Conservation (phyloP, 768 basidiomycete genomes). For the Candolleomyces eurysporus region DNA sequence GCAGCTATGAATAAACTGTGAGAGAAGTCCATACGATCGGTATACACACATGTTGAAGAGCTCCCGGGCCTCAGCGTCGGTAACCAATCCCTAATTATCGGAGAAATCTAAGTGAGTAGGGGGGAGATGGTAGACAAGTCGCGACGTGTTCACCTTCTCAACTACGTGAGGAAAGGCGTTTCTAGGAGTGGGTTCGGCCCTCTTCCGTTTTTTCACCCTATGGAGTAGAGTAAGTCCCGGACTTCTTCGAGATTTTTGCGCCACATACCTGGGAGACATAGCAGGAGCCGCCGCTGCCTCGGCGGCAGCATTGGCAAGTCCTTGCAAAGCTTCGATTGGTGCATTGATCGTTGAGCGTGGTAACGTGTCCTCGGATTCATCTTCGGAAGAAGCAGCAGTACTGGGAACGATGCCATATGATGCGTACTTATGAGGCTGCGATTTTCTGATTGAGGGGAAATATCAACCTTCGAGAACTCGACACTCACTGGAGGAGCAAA, state of each 20-base stretch:
- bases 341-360: conserved; percentile 83
- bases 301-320: conserved; percentile 91
- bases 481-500: conserved; percentile 82
- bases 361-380: conserved; percentile 87
- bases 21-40: conserved; percentile 26
- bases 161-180: conserved; percentile 89
- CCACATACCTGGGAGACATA: conserved; percentile 54
- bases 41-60: conserved; percentile 81
- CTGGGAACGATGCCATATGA: conserved; percentile 88
- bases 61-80: conserved; percentile 83
- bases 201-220: conserved; percentile 82
- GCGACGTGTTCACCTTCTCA: conserved; percentile 58
- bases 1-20: conserved; percentile 32
- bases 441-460: conserved; percentile 16
- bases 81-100: conserved; percentile 69
- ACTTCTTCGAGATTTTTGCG: conserved; percentile 7
- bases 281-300: conserved; percentile 82
- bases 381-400: conserved; percentile 82
- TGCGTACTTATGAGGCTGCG: conserved; percentile 83
- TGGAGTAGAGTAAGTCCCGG: conserved; percentile 9
- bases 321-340: conserved; percentile 92
- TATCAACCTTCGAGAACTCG: conserved; percentile 12
- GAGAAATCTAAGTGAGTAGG: not conserved
- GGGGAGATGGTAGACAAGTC: conserved; percentile 2
- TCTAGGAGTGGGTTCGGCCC: conserved; percentile 77